Evolutionary conservation across 148 eudicot genomes (phyloP).

Genomic region (Vaccinium darrowii): DNA sequence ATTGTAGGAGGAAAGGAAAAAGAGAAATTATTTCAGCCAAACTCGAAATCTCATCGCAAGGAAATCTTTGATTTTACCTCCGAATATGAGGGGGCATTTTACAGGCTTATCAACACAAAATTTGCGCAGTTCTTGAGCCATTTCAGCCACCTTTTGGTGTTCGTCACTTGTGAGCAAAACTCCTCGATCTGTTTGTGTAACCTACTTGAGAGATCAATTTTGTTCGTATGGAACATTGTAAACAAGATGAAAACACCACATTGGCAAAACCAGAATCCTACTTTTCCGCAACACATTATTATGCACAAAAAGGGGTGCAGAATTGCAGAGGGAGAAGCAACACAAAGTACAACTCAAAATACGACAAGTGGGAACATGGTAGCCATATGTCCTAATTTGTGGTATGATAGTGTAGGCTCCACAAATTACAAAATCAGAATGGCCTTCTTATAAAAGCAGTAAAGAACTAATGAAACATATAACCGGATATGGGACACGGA

Average conservation of each 20-base stretch:
- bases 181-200: conserved; percentile 73
- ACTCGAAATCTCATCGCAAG: not conserved
- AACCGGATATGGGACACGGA: too few relatives aligned
- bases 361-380: not conserved
- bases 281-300: not conserved
- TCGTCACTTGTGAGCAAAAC: conserved; percentile 60
- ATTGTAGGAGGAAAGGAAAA: not conserved
- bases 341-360: not conserved
- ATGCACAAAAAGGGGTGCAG: not conserved
- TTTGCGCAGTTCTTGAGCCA: conserved; percentile 58
- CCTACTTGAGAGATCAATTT: conserved; percentile 41
- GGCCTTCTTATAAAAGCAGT: not conserved
- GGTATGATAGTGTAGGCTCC: not conserved
- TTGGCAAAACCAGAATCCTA: not conserved
- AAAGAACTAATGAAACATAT: not conserved
- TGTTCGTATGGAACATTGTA: not conserved
- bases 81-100: conserved; percentile 86
- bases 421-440: not conserved
- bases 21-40: not conserved
- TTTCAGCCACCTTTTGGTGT: conserved; percentile 72
- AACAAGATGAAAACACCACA: conserved; percentile 8
- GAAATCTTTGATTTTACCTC: conserved; percentile 50
- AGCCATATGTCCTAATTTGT: not conserved
- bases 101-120: conserved; percentile 85
- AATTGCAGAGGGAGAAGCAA: not conserved